phyloP scores from a whole-genome alignment of 2,329 filamentous ascomycete species.

The Pseudogymnoascus sp. region DNA sequence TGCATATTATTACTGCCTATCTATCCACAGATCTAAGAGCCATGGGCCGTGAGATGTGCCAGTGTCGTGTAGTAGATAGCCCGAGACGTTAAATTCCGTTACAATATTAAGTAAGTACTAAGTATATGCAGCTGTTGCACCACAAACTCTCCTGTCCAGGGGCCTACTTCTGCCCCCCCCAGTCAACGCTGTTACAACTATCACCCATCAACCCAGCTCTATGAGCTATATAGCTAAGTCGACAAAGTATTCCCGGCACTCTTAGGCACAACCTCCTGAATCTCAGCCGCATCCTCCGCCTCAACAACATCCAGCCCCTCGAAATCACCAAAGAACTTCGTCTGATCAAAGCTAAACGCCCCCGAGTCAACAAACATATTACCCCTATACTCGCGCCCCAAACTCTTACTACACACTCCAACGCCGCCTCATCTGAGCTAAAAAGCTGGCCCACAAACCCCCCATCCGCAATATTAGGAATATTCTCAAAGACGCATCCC shows the following conservation, averaged over 20 bases:
- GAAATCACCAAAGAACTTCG: constrained; percentile 22
- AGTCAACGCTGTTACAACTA: neutral
- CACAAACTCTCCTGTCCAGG: neutral
- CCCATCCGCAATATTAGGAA: constrained; percentile 23
- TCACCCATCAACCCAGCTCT: neutral
- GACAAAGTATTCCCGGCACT: constrained; percentile 23
- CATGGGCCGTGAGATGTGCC: neutral
- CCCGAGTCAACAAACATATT: constrained; percentile 17
- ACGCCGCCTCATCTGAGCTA: constrained; percentile 14
- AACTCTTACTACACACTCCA: neutral
- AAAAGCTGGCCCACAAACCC: constrained; percentile 12
- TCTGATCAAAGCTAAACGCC: constrained; percentile 20
- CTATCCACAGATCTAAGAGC: too few species aligned
- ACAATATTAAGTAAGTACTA: neutral
- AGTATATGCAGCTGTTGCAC: neutral
- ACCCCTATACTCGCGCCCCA: neutral
- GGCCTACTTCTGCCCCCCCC: neutral
- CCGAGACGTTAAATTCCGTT: neutral
- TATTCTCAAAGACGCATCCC: constrained; percentile 35
- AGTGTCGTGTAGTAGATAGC: neutral
- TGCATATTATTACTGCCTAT: too few species aligned
- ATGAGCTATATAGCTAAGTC: neutral
- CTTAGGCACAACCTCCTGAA: constrained; percentile 21
- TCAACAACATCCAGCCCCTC: constrained; percentile 19
- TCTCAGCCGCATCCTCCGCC: constrained; percentile 19